Evolutionary conservation across 1,139 yeast genomes (phyloP), one percentile per base, ranked within the genome.

Genomic region (Yamadazyma atmosphaerica): DNA sequence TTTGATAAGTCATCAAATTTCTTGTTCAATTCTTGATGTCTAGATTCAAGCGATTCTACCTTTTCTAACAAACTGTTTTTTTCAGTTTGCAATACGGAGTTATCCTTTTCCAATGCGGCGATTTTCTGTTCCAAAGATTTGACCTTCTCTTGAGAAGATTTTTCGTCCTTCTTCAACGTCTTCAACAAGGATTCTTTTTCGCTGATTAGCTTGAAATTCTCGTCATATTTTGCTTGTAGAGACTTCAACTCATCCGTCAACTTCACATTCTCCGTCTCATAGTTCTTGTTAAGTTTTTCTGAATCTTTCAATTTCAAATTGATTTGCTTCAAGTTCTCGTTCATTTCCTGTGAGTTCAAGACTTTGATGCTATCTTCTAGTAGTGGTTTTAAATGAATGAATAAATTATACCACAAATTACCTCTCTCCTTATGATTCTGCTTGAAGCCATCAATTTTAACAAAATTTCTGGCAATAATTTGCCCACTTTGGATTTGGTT

Each of bases 331-430:
- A 70, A 49, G 40, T 67, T 68, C 30, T 82, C 81, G 42, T 79
- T 81, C 50, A 81, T 72, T 43, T 71, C 69, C 40, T 76, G 79
- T 10, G 75, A 66, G 49, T 75, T 82, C 38, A 76, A 65, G 1
- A 81, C 77, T 47, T 80, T 82, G 13, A 67, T 65, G 0, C 88
- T 76, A 8, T 86, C 86, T 41, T 80, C 82, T 17, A 89, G 63
- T 36, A 90, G 62, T 0, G 98, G 98, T 49, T 86, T 86, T 50
- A 92, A 68, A 40, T 79, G 77, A 24, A 81, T 70, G 46, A 82
- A 82, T 35, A 92, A 68, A 38, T 74, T 78, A 66, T 87, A 85
- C 98, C 98, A 92, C 8, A 86, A 86, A 55, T 84, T 83, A 9
- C 71, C 60, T 34, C 38, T 41, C 9, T 40, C 32, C n/a, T 37